Evolutionary conservation across 768 basidiomycete genomes (phyloP), one percentile per base, ranked within the genome.

Genomic region (Rhodotorula graminis): DNA sequence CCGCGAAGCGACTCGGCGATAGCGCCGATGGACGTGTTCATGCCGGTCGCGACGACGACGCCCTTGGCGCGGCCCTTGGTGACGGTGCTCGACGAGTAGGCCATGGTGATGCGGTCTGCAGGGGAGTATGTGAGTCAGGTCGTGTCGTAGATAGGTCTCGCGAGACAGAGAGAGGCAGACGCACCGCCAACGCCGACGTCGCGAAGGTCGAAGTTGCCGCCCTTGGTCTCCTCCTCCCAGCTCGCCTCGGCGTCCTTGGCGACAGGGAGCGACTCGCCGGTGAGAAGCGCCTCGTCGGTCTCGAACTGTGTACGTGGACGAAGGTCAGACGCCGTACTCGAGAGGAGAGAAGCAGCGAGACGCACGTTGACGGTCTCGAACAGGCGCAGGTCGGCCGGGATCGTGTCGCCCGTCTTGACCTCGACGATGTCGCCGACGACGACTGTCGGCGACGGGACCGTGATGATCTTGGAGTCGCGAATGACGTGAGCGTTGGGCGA

Each of bases 401-500:
- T 80, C 58, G 82, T 81, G 69, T 82, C 81, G 31, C 83, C 83
- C 50, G 81, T 82, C 69, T 81, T 81, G 50, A 84, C 69, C 49
- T 82, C 70, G 64, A 83, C 79, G 71, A 83, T 79, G 69, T 84
- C 83, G 37, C 77, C 77, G 29, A 83, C 82, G 37, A 84, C 85
- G 37, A 85, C 82, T 50, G 83, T 78, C 67, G 81, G 81, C 10
- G 84, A 82, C 6, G 84, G 83, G 42, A 85, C 80, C 3, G 81
- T 78, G n/a, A 80, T 68, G 44, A 82, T 79, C 72, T 84, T 81
- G 61, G 83, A 82, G 56, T 82, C 81, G 47, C 84, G 82, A 61
- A 85, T 80, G 21, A 85, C 84, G 21, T 80, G 76, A 1, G 85
- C 85, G 14, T 83, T 82, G 6, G 85, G 85, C 31, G 84, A 84